These are phyloP conservation scores for Malania oleifera DNA, from an alignment of 164 flowering plant genomes.

Conservation along the genomic window DNA sequence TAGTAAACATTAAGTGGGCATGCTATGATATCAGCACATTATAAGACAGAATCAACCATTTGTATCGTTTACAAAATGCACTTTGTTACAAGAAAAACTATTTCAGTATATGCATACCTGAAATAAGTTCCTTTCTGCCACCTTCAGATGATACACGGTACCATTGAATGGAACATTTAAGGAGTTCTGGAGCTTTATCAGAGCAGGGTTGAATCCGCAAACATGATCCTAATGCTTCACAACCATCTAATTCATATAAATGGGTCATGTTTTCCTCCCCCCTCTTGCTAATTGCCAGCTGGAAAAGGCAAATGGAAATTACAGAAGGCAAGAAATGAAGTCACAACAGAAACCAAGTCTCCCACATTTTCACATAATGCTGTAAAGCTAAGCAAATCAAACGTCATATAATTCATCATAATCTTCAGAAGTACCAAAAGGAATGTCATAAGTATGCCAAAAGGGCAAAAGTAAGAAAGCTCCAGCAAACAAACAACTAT, in stretches of 20 bases:
- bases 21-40: too few species aligned
- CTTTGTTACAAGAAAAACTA: too few species aligned
- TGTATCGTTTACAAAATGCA: too few species aligned
- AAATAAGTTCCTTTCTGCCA: slow-evolving; percentile 43
- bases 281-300: slow-evolving; percentile 53
- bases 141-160: slow-evolving; percentile 44
- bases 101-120: slow-evolving; percentile 51
- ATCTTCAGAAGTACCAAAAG: not conserved
- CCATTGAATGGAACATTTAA: slow-evolving; percentile 62
- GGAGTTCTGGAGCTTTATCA: slow-evolving; percentile 37
- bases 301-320: slow-evolving; percentile 6
- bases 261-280: slow-evolving; percentile 29
- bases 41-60: too few species aligned
- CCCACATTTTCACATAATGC: not conserved
- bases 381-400: not conserved
- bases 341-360: not conserved
- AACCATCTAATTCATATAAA: slow-evolving; percentile 44
- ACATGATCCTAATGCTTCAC: slow-evolving; percentile 48
- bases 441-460: too few species aligned
- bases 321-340: not conserved
- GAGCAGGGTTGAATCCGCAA: slow-evolving; percentile 36
- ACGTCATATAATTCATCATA: too few species aligned
- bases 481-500: not conserved
- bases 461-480: too few species aligned
- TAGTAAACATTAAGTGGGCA: too few species aligned